A percentile compares a stretch with the other conserved stretches of the same genome.
phyloP scores from a whole-genome alignment of 208 protist genomes.

The Acanthamoeba healyi region DNA sequence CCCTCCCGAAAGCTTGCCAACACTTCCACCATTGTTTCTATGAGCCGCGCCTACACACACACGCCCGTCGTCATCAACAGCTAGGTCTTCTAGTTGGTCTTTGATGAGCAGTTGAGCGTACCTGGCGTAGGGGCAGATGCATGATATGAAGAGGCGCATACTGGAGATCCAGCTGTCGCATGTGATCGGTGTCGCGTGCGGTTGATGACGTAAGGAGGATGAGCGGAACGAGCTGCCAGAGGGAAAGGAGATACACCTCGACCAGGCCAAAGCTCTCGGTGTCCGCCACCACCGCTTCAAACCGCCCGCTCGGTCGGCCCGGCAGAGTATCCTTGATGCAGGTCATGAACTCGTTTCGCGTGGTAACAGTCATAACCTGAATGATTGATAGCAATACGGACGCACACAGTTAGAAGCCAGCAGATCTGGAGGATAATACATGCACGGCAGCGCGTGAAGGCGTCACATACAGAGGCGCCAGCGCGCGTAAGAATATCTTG shows the following conservation, averaged over 20 bases:
- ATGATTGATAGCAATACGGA: too few species aligned
- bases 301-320: too few species aligned
- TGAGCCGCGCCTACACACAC: not conserved
- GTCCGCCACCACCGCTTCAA: constrained; percentile 3
- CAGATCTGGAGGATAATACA: not conserved
- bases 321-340: too few species aligned
- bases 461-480: not conserved
- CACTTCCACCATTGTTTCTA: not conserved
- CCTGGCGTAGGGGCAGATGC: constrained; percentile 13
- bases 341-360: not conserved
- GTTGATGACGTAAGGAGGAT: not conserved
- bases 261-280: not conserved
- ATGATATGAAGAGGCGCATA: not conserved
- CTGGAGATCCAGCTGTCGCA: not conserved
- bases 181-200: not conserved
- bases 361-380: not conserved
- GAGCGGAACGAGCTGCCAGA: not conserved
- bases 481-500: not conserved
- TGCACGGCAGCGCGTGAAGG: too few species aligned
- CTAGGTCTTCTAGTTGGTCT: too few species aligned
- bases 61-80: too few species aligned
- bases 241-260: constrained; percentile 17
- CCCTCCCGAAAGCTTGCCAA: not conserved
- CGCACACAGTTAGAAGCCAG: not conserved
- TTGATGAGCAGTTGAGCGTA: too few species aligned